phyloP scores from a whole-genome alignment of 192 early-diverging fungal species.

The Coemansia sp. region DNA sequence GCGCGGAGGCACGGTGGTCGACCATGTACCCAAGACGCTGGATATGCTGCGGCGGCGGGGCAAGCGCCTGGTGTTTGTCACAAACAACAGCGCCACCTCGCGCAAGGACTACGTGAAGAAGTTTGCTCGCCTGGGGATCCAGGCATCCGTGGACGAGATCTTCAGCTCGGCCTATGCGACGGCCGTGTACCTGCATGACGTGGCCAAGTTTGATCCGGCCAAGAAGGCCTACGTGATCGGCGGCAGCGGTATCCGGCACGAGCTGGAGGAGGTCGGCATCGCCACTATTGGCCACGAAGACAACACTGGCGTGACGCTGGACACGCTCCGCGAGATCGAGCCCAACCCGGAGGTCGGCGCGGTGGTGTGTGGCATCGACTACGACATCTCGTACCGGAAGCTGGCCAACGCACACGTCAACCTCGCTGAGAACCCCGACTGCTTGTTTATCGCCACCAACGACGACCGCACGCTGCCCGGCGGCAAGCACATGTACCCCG shows the following conservation, averaged over 20 bases:
- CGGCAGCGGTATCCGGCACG: constrained; percentile 78
- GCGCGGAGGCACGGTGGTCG: constrained; percentile 66
- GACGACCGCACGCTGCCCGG: constrained; percentile 86
- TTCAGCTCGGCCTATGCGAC: constrained; percentile 91
- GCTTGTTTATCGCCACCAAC: constrained; percentile 90
- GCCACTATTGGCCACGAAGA: constrained; percentile 52
- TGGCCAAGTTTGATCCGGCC: constrained; percentile 72
- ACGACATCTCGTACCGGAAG: constrained; percentile 89
- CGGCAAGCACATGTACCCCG: constrained; percentile 67
- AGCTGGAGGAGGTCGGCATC: constrained; percentile 79
- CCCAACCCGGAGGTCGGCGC: constrained; percentile 72
- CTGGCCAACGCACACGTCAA: constrained; percentile 87
- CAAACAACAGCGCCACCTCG: constrained; percentile 95
- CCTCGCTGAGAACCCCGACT: constrained; percentile 59
- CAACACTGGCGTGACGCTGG: constrained; percentile 45
- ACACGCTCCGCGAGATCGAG: constrained; percentile 54
- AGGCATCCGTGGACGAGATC: constrained; percentile 77
- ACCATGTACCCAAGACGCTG: constrained; percentile 65
- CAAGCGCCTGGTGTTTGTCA: constrained; percentile 92
- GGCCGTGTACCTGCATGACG: constrained; percentile 83
- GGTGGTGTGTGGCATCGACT: constrained; percentile 90
- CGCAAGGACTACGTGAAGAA: constrained; percentile 73
- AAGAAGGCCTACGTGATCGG: constrained; percentile 93
- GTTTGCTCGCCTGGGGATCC: constrained; percentile 74
- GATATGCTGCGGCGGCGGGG: constrained; percentile 65